phyloP scores from a whole-genome alignment of 371 early-diverging fungal species.

The Mucor piriformis region DNA sequence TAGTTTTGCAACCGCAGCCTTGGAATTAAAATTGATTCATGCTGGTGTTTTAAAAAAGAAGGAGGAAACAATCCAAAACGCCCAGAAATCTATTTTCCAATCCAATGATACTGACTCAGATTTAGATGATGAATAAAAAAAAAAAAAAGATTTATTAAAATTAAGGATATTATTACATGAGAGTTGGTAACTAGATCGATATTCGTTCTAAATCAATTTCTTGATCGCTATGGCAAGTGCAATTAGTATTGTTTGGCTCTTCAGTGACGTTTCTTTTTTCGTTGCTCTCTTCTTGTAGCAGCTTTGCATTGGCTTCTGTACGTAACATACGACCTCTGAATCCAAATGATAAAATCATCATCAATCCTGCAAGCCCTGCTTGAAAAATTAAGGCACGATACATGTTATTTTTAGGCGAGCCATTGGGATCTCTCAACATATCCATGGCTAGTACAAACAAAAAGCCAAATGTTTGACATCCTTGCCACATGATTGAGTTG shows the following conservation, averaged over 20 bases:
- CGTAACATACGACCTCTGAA: slow-evolving; percentile 31
- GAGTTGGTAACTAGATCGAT: background rate
- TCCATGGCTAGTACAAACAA: slow-evolving; percentile 50
- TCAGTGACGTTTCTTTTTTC: background rate
- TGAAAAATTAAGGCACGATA: slow-evolving; percentile 34
- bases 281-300: slow-evolving; percentile 2
- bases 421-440: slow-evolving; percentile 27
- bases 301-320: slow-evolving; percentile 20
- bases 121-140: slow-evolving; percentile 19
- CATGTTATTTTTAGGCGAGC: slow-evolving; percentile 37
- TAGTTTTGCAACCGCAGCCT: slow-evolving; percentile 74
- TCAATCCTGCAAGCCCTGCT: slow-evolving; percentile 30
- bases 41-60: slow-evolving; percentile 50
- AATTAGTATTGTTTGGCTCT: background rate
- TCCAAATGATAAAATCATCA: slow-evolving; percentile 19
- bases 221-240: background rate
- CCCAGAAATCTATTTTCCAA: slow-evolving; percentile 45
- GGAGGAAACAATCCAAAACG: slow-evolving; percentile 10
- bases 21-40: slow-evolving; percentile 77
- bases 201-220: background rate
- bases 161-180: background rate
- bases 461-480: slow-evolving; percentile 53
- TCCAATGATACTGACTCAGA: slow-evolving; percentile 40
- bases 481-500: slow-evolving; percentile 56
- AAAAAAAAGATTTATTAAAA: slow-evolving; percentile 1